Percentiles rank a stretch among this genome's conserved stretches.
Evolutionary conservation across 1,139 yeast genomes (phyloP).

Genomic region (Candida frijolesensis): DNA sequence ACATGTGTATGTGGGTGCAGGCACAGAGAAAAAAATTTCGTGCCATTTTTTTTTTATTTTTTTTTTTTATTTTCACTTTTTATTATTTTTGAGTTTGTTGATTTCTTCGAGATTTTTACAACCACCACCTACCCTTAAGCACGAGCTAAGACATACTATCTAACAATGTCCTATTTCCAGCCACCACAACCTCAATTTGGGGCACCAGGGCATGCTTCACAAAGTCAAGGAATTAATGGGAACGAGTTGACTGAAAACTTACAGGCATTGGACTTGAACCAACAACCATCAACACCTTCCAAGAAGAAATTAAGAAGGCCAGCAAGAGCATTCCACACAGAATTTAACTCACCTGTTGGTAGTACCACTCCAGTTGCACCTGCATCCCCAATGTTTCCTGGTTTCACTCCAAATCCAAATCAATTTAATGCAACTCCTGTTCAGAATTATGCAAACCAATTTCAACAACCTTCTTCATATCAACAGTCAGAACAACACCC

Average conservation of each 20-base stretch:
- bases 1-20: too few species aligned
- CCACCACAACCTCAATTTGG: slow-evolving; percentile 5
- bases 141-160: too few species aligned
- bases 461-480: not conserved
- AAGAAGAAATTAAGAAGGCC: slow-evolving; percentile 40
- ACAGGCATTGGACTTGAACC: slow-evolving; percentile 13
- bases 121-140: too few species aligned
- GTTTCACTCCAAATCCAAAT: not conserved
- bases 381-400: slow-evolving; percentile 5
- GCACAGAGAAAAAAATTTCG: too few species aligned
- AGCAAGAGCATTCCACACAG: slow-evolving; percentile 49
- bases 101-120: too few species aligned
- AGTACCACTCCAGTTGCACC: slow-evolving; percentile 9
- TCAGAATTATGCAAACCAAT: slow-evolving; percentile 1
- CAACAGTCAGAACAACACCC: slow-evolving; percentile 2
- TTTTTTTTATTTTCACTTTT: too few species aligned
- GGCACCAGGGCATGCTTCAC: not conserved
- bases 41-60: too few species aligned
- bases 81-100: too few species aligned
- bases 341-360: slow-evolving; percentile 19
- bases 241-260: slow-evolving; percentile 10
- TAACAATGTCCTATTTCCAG: slow-evolving; percentile 6
- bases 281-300: slow-evolving; percentile 4
- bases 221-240: not conserved
- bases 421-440: not conserved